phyloP scores from a whole-genome alignment of 73 alveolate species.

The Symbiodinium pilosum region DNA sequence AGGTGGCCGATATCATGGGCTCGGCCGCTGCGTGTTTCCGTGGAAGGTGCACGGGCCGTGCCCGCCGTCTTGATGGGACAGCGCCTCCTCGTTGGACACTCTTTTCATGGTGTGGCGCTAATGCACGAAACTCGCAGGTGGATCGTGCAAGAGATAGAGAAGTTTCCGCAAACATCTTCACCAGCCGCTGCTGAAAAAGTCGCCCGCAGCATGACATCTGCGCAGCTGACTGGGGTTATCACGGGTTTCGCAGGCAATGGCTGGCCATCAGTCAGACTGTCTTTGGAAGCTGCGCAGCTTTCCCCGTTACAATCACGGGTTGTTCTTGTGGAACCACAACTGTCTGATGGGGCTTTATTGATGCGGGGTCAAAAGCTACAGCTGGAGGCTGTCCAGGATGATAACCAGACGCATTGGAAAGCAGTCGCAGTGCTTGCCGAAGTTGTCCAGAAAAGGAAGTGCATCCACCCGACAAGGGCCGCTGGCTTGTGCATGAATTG shows the following conservation, averaged over 20 bases:
- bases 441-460: background rate
- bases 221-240: slow-evolving; percentile 14
- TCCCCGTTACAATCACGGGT: background rate
- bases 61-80: background rate
- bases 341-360: background rate
- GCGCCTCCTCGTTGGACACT: background rate
- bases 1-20: background rate
- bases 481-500: slow-evolving; percentile 51
- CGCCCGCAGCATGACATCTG: too few relatives aligned
- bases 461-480: slow-evolving; percentile 74
- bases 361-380: slow-evolving; percentile 34
- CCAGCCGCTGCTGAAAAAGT: background rate
- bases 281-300: background rate
- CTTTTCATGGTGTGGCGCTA: too few relatives aligned
- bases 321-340: background rate
- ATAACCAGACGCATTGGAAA: background rate
- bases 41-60: background rate
- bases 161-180: background rate
- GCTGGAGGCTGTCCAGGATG: background rate
- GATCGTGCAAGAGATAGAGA: background rate
- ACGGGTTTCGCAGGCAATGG: slow-evolving; percentile 32
- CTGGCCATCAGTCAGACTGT: slow-evolving; percentile 46
- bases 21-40: background rate
- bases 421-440: background rate
- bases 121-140: background rate